phyloP scores from a whole-genome alignment of 257 asterid species.

The Nemophila menziesii region DNA sequence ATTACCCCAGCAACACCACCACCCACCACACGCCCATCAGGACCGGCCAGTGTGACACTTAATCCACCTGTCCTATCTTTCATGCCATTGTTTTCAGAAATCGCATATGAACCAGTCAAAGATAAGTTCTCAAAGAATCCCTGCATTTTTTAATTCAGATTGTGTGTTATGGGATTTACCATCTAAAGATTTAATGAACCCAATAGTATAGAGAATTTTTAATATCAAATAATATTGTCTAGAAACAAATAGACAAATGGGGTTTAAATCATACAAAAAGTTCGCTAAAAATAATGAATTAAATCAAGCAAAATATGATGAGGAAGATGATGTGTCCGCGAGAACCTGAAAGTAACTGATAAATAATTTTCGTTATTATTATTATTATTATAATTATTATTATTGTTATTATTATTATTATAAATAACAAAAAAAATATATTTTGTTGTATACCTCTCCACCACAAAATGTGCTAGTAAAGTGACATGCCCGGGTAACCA shows the following conservation, averaged over 20 bases:
- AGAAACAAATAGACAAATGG: no score
- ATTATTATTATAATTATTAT: background rate
- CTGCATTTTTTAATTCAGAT: constrained; percentile 42
- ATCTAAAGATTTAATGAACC: constrained; percentile 60
- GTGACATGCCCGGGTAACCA: constrained; percentile 98
- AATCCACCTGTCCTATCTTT: no score
- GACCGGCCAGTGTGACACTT: no score
- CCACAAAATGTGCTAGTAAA: constrained; percentile 72
- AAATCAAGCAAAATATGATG: constrained; percentile 88
- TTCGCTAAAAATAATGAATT: background rate
- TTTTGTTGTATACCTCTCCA: constrained; percentile 70
- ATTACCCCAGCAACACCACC: no score
- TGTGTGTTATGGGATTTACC: constrained; percentile 73
- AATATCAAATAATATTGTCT: background rate
- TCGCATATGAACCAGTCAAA: no score
- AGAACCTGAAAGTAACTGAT: constrained; percentile 66
- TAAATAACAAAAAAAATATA: background rate
- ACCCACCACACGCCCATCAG: no score
- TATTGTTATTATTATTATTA: no score
- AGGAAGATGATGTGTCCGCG: constrained; percentile 90
- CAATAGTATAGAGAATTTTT: constrained; percentile 17
- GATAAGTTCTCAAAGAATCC: no score
- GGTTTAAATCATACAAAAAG: no score
- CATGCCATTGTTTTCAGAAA: no score
- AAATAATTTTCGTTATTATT: background rate